These are phyloP conservation scores for Aspergillus puulaauensis DNA, from an alignment of 2,329 filamentous ascomycete genomes.

Conservation along the genomic window DNA sequence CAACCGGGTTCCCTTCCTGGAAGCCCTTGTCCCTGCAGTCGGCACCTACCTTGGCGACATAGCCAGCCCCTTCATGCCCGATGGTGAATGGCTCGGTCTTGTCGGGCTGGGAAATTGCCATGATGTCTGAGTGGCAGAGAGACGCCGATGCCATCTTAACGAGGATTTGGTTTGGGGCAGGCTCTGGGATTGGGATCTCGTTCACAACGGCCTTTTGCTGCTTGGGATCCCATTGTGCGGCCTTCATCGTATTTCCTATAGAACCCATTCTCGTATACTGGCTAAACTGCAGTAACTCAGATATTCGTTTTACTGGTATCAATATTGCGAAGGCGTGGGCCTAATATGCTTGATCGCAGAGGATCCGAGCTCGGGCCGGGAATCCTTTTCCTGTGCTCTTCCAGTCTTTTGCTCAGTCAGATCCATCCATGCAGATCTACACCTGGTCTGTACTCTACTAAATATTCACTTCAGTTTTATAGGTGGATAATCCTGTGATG, in stretches of 20 bases:
- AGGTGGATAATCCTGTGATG: too few relatives aligned
- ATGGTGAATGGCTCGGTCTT: neutral
- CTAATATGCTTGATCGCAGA: too few relatives aligned
- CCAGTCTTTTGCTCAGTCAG: neutral
- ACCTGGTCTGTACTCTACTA: too few relatives aligned
- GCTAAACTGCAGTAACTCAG: too few relatives aligned
- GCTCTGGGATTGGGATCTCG: neutral
- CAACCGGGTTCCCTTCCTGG: constrained; percentile 1
- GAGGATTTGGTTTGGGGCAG: constrained; percentile 5
- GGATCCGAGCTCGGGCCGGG: neutral
- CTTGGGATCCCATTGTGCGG: neutral
- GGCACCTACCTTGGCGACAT: neutral
- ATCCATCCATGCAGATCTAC: too few relatives aligned
- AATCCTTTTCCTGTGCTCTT: neutral
- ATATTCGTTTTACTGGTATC: too few relatives aligned
- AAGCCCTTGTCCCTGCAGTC: neutral
- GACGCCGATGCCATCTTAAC: constrained; percentile 4
- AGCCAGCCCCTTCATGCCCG: constrained; percentile 5
- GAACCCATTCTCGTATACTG: too few relatives aligned
- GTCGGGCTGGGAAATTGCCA: neutral
- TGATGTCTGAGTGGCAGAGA: constrained; percentile 8
- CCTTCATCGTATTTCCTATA: neutral
- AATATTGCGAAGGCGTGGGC: too few relatives aligned
- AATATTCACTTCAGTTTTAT: too few relatives aligned
- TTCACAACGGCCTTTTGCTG: constrained; percentile 7